phyloP scores from a whole-genome alignment of 306 rosid species.

The Arachis stenosperma region DNA sequence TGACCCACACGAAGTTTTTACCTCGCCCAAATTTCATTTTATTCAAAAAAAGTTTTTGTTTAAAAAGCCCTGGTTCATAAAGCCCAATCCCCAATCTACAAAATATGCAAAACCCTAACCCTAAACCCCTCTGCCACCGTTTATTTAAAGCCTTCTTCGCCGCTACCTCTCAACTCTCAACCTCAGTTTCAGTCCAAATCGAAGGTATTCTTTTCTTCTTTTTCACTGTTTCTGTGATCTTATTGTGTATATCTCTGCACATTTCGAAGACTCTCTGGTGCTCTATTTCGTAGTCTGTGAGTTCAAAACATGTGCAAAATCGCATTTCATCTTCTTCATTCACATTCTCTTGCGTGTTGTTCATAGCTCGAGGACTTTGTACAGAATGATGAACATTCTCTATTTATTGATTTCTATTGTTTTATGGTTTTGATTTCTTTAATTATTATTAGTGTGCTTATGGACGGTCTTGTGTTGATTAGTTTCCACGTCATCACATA shows the following conservation, averaged over 20 bases:
- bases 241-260: slow-evolving; percentile 34
- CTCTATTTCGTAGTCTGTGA: slow-evolving; percentile 37
- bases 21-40: too few relatives aligned
- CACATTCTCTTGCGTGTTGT: slow-evolving; percentile 44
- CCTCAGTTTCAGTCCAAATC: not conserved
- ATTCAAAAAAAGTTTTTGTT: too few relatives aligned
- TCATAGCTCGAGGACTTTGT: slow-evolving; percentile 41
- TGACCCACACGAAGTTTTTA: too few relatives aligned
- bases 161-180: not conserved
- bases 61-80: too few relatives aligned
- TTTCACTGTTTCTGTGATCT: not conserved
- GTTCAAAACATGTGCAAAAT: slow-evolving; percentile 83
- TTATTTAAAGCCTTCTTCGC: slow-evolving; percentile 25
- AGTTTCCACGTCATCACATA: slow-evolving; percentile 52
- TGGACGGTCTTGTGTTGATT: slow-evolving; percentile 70
- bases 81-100: too few relatives aligned
- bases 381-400: slow-evolving; percentile 53
- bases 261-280: slow-evolving; percentile 81
- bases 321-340: slow-evolving; percentile 32
- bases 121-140: slow-evolving; percentile 32
- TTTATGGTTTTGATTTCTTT: not conserved
- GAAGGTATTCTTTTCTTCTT: not conserved
- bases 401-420: not conserved
- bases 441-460: slow-evolving; percentile 48
- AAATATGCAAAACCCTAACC: too few relatives aligned